These are phyloP conservation scores for Hippophae gyantsensis DNA, from an alignment of 306 rosid species.

Conservation along the genomic window DNA sequence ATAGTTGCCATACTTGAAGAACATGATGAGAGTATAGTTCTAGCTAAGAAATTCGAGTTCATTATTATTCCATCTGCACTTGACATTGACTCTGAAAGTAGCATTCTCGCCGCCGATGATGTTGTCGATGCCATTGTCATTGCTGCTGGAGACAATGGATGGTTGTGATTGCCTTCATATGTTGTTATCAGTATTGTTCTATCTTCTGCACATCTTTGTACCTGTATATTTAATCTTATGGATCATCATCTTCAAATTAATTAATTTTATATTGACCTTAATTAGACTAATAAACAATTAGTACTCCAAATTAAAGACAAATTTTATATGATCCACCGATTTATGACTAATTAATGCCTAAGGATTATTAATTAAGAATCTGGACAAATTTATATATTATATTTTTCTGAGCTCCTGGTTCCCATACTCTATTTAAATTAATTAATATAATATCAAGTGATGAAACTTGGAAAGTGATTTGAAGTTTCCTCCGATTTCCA, in stretches of 20 bases:
- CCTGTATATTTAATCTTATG: slow-evolving; percentile 27
- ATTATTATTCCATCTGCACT: slow-evolving; percentile 43
- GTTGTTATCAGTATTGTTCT: slow-evolving; percentile 60
- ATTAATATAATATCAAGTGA: no score
- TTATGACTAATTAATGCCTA: no score
- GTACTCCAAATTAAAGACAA: neutral
- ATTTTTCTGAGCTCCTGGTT: no score
- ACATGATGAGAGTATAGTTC: slow-evolving; percentile 52
- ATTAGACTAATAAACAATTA: neutral
- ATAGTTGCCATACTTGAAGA: slow-evolving; percentile 76
- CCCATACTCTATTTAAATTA: no score
- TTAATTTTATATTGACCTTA: no score
- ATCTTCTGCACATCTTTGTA: slow-evolving; percentile 87
- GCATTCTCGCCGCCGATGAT: slow-evolving; percentile 63
- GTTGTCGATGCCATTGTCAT: slow-evolving; percentile 79
- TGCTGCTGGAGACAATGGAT: slow-evolving; percentile 74
- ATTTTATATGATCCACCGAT: no score
- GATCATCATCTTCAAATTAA: neutral
- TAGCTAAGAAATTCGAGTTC: slow-evolving; percentile 48
- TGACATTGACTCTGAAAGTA: slow-evolving; percentile 73
- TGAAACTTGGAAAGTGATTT: no score
- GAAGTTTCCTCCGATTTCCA: no score
- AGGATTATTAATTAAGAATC: no score
- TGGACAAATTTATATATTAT: no score
- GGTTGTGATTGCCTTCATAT: slow-evolving; percentile 83